A percentile compares a stretch with the other conserved stretches of the same genome.
Evolutionary conservation across 805 yeast genomes (phyloP).

Genomic region (Zygotorulaspora florentina): DNA sequence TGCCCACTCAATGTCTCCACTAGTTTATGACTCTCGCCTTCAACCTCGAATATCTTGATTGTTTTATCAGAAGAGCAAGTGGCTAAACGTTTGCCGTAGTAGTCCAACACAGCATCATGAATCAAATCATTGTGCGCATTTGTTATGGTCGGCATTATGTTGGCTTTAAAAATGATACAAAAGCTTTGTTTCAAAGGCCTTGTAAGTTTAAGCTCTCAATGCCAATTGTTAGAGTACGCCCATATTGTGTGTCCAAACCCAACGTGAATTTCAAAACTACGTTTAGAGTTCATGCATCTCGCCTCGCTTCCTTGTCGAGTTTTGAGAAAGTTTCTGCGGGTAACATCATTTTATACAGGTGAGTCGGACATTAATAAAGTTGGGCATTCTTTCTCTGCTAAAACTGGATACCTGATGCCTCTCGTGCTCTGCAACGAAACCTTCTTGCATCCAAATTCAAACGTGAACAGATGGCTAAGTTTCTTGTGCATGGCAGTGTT

Average conservation of each 20-base stretch:
- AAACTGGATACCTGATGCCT: too few relatives aligned
- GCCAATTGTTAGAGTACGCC: too few relatives aligned
- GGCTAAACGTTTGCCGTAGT: slow-evolving; percentile 93
- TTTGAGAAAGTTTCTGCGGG: background rate
- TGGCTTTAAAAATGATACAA: too few relatives aligned
- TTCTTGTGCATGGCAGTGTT: too few relatives aligned
- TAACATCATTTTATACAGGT: background rate
- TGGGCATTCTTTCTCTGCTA: too few relatives aligned
- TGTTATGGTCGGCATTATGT: slow-evolving; percentile 66
- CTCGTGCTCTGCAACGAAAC: too few relatives aligned
- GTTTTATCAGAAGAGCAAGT: slow-evolving; percentile 95
- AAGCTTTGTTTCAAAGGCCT: too few relatives aligned
- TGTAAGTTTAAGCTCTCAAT: too few relatives aligned
- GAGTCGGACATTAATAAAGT: too few relatives aligned
- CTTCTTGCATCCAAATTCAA: too few relatives aligned
- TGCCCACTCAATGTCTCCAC: slow-evolving; percentile 87
- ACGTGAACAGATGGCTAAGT: too few relatives aligned
- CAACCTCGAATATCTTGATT: slow-evolving; percentile 89
- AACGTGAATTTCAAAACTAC: background rate
- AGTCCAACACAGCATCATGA: slow-evolving; percentile 96
- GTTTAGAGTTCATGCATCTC: background rate
- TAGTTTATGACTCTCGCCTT: slow-evolving; percentile 75
- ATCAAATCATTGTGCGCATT: slow-evolving; percentile 90
- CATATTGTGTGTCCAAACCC: too few relatives aligned
- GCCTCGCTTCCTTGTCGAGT: background rate